Evolutionary conservation across 2,329 filamentous ascomycete species (phyloP).

Genomic region (Pseudopithomyces maydicus): DNA sequence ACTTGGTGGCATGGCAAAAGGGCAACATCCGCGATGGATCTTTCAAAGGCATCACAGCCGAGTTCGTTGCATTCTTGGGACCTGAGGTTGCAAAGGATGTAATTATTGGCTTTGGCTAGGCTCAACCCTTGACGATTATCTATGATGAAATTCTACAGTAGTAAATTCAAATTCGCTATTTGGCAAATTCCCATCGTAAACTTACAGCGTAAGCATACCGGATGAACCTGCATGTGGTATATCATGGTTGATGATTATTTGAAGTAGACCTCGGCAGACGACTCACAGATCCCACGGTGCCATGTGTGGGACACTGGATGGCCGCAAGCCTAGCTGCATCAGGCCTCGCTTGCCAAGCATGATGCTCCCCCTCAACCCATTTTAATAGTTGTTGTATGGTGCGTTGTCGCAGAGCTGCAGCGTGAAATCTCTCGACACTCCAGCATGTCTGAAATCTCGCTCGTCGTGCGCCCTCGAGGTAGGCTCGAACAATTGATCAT

Average conservation of each 20-base stretch:
- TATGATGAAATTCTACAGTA: neutral
- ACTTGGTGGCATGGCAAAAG: constrained; percentile 65
- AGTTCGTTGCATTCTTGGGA: constrained; percentile 70
- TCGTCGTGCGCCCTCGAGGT: constrained; percentile 55
- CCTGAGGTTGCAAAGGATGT: constrained; percentile 61
- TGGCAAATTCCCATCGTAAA: neutral
- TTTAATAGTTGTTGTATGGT: neutral
- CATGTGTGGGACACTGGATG: no score
- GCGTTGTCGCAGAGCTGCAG: neutral
- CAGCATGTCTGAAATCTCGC: constrained; percentile 33
- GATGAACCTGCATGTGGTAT: no score
- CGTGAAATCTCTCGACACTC: neutral
- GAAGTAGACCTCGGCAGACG: neutral
- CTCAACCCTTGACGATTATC: neutral
- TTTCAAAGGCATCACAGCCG: constrained; percentile 68
- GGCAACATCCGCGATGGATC: constrained; percentile 57
- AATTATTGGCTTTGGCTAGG: constrained; percentile 60
- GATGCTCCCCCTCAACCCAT: neutral
- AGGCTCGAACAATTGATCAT: constrained; percentile 13
- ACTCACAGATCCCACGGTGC: neutral
- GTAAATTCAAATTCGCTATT: neutral
- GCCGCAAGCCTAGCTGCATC: neutral
- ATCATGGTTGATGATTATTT: no score
- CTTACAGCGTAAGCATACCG: neutral
- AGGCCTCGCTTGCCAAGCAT: constrained; percentile 1